phyloP scores from a whole-genome alignment of 192 early-diverging fungal species.

The Coemansia sp. region DNA sequence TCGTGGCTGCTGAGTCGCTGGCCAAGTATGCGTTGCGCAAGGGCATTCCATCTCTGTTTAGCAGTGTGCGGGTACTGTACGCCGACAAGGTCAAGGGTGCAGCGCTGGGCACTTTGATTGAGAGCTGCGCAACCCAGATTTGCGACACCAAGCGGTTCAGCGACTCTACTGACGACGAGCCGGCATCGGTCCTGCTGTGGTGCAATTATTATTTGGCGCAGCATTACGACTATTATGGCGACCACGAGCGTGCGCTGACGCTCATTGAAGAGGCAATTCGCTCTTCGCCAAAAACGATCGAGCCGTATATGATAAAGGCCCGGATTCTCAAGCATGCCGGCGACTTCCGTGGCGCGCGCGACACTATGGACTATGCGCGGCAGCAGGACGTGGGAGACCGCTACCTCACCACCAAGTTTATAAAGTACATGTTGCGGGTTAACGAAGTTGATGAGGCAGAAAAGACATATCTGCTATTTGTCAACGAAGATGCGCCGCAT shows the following conservation, averaged over 20 bases:
- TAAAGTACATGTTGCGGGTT: slow-evolving; percentile 90
- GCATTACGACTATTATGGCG: slow-evolving; percentile 76
- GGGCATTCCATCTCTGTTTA: slow-evolving; percentile 93
- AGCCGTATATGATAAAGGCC: slow-evolving; percentile 92
- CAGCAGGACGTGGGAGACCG: slow-evolving; percentile 91
- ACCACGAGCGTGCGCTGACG: slow-evolving; percentile 69
- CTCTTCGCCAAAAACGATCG: slow-evolving; percentile 87
- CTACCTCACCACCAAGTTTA: slow-evolving; percentile 89
- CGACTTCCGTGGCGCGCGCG: slow-evolving; percentile 66
- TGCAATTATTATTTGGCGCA: slow-evolving; percentile 90
- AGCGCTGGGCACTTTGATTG: slow-evolving; percentile 67
- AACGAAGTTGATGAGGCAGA: slow-evolving; percentile 82
- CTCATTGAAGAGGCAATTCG: slow-evolving; percentile 80
- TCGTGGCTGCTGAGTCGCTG: slow-evolving; percentile 62
- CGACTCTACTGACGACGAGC: slow-evolving; percentile 62
- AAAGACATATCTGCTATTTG: slow-evolving; percentile 78
- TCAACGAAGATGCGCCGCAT: slow-evolving; percentile 60
- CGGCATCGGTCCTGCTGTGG: slow-evolving; percentile 82
- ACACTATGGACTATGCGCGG: slow-evolving; percentile 82
- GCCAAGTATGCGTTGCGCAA: slow-evolving; percentile 77
- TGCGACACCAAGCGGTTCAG: slow-evolving; percentile 49
- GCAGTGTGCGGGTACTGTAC: slow-evolving; percentile 75
- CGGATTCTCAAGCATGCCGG: slow-evolving; percentile 92
- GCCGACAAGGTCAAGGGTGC: slow-evolving; percentile 61
- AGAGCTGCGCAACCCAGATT: slow-evolving; percentile 59